A percentile compares a stretch with the other conserved stretches of the same genome.
Evolutionary conservation across 768 basidiomycete species (phyloP).

Genomic region (Pisolithus microcarpus): DNA sequence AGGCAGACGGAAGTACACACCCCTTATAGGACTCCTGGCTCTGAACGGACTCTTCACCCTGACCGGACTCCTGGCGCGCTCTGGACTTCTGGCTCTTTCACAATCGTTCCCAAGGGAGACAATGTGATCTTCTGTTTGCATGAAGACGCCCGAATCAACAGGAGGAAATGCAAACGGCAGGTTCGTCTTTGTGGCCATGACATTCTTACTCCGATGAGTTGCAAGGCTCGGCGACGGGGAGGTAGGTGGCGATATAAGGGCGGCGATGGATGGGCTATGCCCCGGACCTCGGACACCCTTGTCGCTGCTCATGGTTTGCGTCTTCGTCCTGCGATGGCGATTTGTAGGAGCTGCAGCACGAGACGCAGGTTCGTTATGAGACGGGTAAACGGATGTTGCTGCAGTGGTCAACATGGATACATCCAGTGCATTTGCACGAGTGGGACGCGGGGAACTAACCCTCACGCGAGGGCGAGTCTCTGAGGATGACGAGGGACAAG

Average conservation of each 20-base stretch:
- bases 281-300: neutral
- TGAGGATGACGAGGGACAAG: neutral
- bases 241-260: constrained; percentile 20
- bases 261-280: constrained; percentile 11
- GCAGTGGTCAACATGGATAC: constrained; percentile 8
- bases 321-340: constrained; percentile 6
- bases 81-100: neutral
- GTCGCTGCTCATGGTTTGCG: neutral
- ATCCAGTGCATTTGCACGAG: neutral
- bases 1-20: constrained; percentile 18
- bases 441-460: constrained; percentile 10
- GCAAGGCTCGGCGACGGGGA: constrained; percentile 6
- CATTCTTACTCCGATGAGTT: neutral
- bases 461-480: neutral
- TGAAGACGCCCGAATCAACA: neutral
- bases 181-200: constrained; percentile 5
- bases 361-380: neutral
- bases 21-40: constrained; percentile 26
- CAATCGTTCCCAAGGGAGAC: neutral
- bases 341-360: neutral
- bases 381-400: neutral
- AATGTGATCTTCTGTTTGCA: neutral
- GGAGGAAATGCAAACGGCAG: neutral
- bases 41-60: constrained; percentile 19
- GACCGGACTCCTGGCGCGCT: constrained; percentile 8